These are phyloP conservation scores for Incumbomyces lentus DNA, from an alignment of 2,329 filamentous ascomycete species.

Conservation along the genomic window DNA sequence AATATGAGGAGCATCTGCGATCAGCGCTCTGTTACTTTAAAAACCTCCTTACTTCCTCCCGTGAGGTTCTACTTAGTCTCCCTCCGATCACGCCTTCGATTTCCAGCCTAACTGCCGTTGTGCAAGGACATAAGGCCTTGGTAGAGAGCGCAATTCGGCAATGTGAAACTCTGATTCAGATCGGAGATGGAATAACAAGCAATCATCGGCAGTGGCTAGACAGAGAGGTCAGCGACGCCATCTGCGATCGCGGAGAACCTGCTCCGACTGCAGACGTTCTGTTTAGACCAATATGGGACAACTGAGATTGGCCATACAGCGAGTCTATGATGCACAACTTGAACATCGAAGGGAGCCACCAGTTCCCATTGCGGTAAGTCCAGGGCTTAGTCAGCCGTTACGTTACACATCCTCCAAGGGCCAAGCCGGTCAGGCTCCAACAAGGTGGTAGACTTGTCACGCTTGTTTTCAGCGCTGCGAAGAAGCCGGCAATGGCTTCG, in stretches of 20 bases:
- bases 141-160: background rate
- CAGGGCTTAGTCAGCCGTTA: too few relatives aligned
- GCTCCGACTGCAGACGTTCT: too few relatives aligned
- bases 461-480: too few relatives aligned
- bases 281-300: too few relatives aligned
- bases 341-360: too few relatives aligned
- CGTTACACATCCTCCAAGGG: too few relatives aligned
- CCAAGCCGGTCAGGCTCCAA: too few relatives aligned
- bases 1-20: background rate
- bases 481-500: too few relatives aligned
- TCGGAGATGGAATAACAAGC: background rate
- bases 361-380: too few relatives aligned
- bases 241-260: background rate
- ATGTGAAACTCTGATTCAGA: slow-evolving; percentile 3
- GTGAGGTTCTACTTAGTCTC: background rate
- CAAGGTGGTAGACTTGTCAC: too few relatives aligned
- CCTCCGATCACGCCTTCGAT: background rate
- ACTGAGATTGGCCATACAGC: too few relatives aligned
- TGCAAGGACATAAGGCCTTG: background rate
- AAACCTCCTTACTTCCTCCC: background rate
- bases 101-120: background rate
- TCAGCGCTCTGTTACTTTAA: background rate
- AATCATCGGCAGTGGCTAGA: slow-evolving; percentile 2
- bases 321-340: too few relatives aligned
- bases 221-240: background rate